Evolutionary conservation across 139 green algal species (phyloP).

Genomic region (Coelastrella sp.): DNA sequence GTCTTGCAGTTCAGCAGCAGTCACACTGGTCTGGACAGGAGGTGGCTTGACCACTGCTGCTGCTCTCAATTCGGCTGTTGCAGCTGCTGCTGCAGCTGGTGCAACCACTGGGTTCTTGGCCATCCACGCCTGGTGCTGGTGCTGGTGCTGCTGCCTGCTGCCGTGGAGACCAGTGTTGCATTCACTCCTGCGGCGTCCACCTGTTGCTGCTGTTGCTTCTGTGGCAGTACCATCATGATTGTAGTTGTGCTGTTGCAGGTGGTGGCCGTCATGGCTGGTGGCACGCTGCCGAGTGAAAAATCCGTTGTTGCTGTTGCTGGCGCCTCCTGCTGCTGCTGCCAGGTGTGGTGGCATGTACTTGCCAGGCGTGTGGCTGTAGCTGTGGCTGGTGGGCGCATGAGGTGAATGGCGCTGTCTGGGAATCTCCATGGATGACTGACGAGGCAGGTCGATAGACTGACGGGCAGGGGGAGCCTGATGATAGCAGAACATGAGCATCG

Average conservation of each 20-base stretch:
- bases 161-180: background rate
- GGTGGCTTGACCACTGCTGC: background rate
- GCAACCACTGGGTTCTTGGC: background rate
- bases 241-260: conserved; percentile 4
- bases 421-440: conserved; percentile 3
- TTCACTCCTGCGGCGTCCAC: conserved; percentile 32
- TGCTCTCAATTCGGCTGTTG: background rate
- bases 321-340: background rate
- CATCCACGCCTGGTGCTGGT: conserved; percentile 19
- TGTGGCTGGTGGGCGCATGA: conserved; percentile 10
- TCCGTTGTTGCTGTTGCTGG: background rate
- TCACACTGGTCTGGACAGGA: background rate
- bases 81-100: background rate
- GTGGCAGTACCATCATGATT: background rate
- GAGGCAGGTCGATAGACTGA: background rate
- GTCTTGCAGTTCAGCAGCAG: background rate
- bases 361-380: conserved; percentile 5
- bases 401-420: background rate
- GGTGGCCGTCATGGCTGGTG: conserved; percentile 18
- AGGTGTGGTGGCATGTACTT: conserved; percentile 44
- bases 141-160: conserved; percentile 17
- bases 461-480: background rate
- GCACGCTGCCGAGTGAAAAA: conserved; percentile 3
- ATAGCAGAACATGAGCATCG: background rate
- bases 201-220: conserved; percentile 31